Base-by-base conservation (phyloP, 2,329 filamentous ascomycete genomes). In the Fusarium denticulatum region DNA sequence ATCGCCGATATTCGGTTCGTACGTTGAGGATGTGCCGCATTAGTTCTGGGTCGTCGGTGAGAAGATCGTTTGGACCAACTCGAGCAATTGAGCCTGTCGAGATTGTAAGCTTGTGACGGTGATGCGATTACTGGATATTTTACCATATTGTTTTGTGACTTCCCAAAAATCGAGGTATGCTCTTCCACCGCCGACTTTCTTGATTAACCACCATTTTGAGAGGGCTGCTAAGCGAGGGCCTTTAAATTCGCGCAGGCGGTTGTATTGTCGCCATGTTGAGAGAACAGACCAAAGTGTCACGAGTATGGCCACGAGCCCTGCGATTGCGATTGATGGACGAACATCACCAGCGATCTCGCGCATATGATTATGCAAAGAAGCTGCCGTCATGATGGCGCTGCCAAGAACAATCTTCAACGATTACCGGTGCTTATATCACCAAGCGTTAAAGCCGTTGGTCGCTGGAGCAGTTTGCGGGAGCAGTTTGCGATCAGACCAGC, bases 161-260 rank as follows among this genome's bases (percentile, higher is more conserved):
- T 83, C 78, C 70, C 80, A 81, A 37, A 82, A 77, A n/a, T 83
- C 79, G 2, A 82, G 74, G 62, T 83, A 79, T 18, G 78, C 78
- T 34, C 74, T 76, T 7, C 82, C 82, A 14, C 79, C 78, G 8
- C 76, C 71, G 5, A 81, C 79, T 14, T 70, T 74, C 22, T 72
- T 75, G 15, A 82, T 68, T 26, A 85, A 73, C 82, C 83, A 86
- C 70, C 81, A 76, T 59, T 83, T 83, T 0, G 84, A 84, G 39
- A 86, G 80, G 1, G 72, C 79, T 4, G 83, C 82, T 6, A 78
- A 55, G 22, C 72, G 72, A 10, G 85, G 85, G 1, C 85, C 85
- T 11, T 80, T 80, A 60, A 86, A 78, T 65, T 84, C 81, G 16
- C 82, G 79, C 12, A 86, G 80, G 32, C 83, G 80, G 34, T 66